Evolutionary conservation across 768 basidiomycete species (phyloP).

Genomic region (Suillus fuscotomentosus): DNA sequence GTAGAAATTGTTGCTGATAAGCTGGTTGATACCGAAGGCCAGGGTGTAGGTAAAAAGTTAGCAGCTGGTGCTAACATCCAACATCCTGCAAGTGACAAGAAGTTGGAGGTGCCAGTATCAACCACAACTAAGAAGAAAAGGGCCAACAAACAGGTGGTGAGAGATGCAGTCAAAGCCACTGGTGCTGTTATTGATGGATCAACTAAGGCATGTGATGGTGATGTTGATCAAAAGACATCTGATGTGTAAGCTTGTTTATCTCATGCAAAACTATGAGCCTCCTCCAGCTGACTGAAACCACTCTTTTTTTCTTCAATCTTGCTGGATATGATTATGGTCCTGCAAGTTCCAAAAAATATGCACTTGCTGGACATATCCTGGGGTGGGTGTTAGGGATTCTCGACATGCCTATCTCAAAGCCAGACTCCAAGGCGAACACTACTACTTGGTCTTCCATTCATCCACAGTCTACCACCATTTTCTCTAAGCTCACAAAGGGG

Average conservation of each 20-base stretch:
- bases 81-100: neutral
- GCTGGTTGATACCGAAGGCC: no score
- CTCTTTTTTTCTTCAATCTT: neutral
- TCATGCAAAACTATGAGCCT: neutral
- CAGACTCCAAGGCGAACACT: neutral
- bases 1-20: no score
- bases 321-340: neutral
- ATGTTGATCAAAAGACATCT: neutral
- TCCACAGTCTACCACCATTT: neutral
- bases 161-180: neutral
- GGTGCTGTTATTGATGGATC: neutral
- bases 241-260: neutral
- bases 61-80: no score
- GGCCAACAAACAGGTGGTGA: neutral
- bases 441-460: neutral
- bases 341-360: neutral
- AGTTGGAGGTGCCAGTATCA: neutral
- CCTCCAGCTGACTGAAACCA: neutral
- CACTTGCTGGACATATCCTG: neutral
- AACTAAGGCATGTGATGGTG: neutral
- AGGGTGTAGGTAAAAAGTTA: no score
- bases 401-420: neutral
- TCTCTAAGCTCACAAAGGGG: neutral
- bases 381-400: neutral
- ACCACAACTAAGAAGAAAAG: neutral